These are phyloP conservation scores for Senna siamea DNA, from an alignment of 306 rosid species.

Conservation along the genomic window DNA sequence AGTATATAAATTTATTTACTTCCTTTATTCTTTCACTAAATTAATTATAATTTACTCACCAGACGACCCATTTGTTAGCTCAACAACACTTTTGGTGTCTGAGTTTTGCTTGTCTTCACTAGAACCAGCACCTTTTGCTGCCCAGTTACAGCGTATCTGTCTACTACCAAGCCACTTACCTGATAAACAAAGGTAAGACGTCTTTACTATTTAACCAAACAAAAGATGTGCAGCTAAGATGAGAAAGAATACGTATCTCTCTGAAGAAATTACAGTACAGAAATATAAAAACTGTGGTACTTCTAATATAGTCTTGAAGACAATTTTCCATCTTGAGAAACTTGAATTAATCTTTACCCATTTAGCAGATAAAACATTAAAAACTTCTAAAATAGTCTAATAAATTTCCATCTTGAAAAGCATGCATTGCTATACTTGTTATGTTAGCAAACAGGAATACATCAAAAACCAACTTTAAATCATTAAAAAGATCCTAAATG, in stretches of 20 bases:
- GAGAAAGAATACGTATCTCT: background rate
- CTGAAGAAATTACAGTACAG: background rate
- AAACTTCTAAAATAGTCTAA: background rate
- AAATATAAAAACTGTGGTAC: background rate
- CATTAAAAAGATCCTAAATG: conserved; percentile 5
- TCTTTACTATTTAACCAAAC: conserved; percentile 3
- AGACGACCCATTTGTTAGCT: conserved; percentile 87
- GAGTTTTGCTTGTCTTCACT: conserved; percentile 80
- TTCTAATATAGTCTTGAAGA: background rate
- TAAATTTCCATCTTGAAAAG: background rate
- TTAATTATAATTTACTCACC: conserved; percentile 51
- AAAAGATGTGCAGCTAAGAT: conserved; percentile 11
- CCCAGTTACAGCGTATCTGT: conserved; percentile 98
- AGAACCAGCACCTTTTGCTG: conserved; percentile 86
- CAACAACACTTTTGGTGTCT: conserved; percentile 83
- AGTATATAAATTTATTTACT: background rate
- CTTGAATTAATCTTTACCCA: background rate
- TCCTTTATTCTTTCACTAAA: conserved; percentile 8
- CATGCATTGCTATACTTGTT: background rate
- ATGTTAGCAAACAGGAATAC: background rate
- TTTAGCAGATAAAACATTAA: background rate
- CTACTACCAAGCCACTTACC: conserved; percentile 99
- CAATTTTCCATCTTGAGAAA: background rate
- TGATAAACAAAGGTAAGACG: conserved; percentile 37
- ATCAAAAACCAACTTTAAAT: background rate